phyloP scores from a whole-genome alignment of 208 protist genomes.

The Acanthamoeba lugdunensis region DNA sequence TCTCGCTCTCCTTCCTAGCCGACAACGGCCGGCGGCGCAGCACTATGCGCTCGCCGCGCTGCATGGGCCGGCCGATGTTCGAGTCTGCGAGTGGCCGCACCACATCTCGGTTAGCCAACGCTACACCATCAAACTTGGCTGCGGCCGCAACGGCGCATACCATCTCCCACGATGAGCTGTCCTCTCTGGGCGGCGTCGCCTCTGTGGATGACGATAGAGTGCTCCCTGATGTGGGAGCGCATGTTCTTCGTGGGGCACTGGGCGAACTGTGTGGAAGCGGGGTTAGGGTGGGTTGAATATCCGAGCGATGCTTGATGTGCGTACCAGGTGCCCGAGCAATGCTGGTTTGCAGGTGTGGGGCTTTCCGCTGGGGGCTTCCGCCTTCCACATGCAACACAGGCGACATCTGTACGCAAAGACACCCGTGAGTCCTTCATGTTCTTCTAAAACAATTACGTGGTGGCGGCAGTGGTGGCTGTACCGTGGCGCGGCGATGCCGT shows the following conservation, averaged over 20 bases:
- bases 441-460: not conserved
- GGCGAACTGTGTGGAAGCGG: not conserved
- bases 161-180: not conserved
- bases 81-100: not conserved
- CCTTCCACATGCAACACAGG: slow-evolving; percentile 4
- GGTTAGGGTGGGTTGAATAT: not conserved
- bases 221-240: not conserved
- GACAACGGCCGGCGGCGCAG: not conserved
- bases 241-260: slow-evolving; percentile 28
- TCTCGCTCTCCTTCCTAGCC: not conserved
- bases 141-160: no score
- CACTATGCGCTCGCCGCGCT: not conserved
- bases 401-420: not conserved
- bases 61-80: not conserved
- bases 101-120: not conserved
- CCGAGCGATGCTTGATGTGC: no score
- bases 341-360: not conserved
- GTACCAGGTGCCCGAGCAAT: not conserved
- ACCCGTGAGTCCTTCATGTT: no score
- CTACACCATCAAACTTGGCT: no score
- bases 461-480: not conserved
- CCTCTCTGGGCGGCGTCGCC: not conserved
- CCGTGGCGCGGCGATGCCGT: not conserved
- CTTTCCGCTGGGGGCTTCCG: not conserved
- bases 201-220: not conserved